Evolutionary conservation across 352 stramenopile genomes (phyloP).

Genomic region (Globisporangium ultimum): DNA sequence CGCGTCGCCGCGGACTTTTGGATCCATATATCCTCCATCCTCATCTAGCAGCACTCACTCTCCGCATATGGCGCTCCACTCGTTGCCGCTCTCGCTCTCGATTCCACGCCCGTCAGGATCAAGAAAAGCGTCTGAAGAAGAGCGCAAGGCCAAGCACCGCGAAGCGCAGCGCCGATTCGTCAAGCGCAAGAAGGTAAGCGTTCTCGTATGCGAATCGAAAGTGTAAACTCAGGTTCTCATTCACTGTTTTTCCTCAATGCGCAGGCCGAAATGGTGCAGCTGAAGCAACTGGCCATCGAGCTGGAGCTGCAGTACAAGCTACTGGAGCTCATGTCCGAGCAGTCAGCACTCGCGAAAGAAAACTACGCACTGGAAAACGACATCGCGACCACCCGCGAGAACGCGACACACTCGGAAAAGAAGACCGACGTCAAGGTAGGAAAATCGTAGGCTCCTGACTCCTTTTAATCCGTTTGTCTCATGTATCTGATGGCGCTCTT

Average conservation of each 20-base stretch:
- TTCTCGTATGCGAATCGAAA: neutral
- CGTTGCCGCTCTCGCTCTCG: constrained; percentile 13
- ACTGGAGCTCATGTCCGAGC: constrained; percentile 10
- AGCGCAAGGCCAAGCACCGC: constrained; percentile 49
- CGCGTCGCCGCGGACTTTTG: constrained; percentile 14
- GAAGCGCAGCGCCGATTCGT: constrained; percentile 50
- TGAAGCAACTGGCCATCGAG: constrained; percentile 19
- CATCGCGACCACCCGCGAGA: constrained; percentile 5
- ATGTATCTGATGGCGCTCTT: no score
- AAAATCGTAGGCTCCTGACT: no score
- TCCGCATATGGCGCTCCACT: constrained; percentile 9
- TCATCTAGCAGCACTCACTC: neutral
- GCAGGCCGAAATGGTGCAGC: constrained; percentile 19
- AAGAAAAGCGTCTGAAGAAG: constrained; percentile 35
- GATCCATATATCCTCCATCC: constrained; percentile 10
- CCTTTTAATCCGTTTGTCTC: no score
- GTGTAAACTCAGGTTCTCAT: neutral
- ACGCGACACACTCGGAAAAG: neutral
- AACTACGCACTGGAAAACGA: constrained; percentile 12
- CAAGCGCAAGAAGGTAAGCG: constrained; percentile 45
- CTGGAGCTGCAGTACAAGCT: constrained; percentile 20
- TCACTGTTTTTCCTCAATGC: neutral
- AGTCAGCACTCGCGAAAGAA: constrained; percentile 4
- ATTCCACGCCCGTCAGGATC: constrained; percentile 9
- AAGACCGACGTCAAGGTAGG: constrained; percentile 3